A percentile compares a stretch with the other conserved stretches of the same genome.
These are phyloP conservation scores for Wickerhamomyces bovis DNA, from an alignment of 805 yeast species.

Conservation along the genomic window DNA sequence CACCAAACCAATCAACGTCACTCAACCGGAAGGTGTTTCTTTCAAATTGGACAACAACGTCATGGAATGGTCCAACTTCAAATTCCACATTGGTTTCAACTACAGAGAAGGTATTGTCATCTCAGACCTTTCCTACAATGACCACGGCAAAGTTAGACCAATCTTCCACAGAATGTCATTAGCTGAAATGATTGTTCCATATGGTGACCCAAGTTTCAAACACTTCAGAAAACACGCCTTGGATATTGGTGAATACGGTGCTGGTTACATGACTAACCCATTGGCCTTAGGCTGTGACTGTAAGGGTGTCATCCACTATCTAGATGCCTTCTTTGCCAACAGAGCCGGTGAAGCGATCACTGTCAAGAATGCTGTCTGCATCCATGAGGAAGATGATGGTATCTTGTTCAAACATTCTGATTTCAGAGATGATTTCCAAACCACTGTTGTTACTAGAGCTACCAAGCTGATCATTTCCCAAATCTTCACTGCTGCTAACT, in stretches of 20 bases:
- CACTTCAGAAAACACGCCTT: slow-evolving; percentile 84
- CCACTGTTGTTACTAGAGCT: slow-evolving; percentile 71
- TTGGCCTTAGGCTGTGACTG: slow-evolving; percentile 77
- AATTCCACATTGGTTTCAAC: slow-evolving; percentile 77
- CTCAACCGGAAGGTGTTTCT: slow-evolving; percentile 81
- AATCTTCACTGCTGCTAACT: slow-evolving; percentile 82
- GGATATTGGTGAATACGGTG: slow-evolving; percentile 86
- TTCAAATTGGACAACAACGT: slow-evolving; percentile 64
- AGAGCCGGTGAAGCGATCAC: slow-evolving; percentile 65
- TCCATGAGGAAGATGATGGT: slow-evolving; percentile 85
- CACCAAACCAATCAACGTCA: slow-evolving; percentile 59
- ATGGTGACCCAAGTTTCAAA: slow-evolving; percentile 73
- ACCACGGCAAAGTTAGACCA: slow-evolving; percentile 68
- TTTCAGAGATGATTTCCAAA: slow-evolving; percentile 73
- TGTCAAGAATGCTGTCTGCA: slow-evolving; percentile 72
- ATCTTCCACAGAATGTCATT: slow-evolving; percentile 74
- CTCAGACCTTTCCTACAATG: slow-evolving; percentile 67
- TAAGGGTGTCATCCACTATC: slow-evolving; percentile 77
- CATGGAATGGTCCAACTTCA: slow-evolving; percentile 73
- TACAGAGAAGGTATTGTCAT: slow-evolving; percentile 81
- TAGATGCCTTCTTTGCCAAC: slow-evolving; percentile 72
- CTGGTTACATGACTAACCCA: slow-evolving; percentile 80
- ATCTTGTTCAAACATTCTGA: slow-evolving; percentile 76
- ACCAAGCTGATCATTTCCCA: slow-evolving; percentile 70
- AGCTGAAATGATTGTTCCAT: slow-evolving; percentile 82